Evolutionary conservation across 768 basidiomycete genomes (phyloP).

Genomic region (Hypholoma fasciculare): DNA sequence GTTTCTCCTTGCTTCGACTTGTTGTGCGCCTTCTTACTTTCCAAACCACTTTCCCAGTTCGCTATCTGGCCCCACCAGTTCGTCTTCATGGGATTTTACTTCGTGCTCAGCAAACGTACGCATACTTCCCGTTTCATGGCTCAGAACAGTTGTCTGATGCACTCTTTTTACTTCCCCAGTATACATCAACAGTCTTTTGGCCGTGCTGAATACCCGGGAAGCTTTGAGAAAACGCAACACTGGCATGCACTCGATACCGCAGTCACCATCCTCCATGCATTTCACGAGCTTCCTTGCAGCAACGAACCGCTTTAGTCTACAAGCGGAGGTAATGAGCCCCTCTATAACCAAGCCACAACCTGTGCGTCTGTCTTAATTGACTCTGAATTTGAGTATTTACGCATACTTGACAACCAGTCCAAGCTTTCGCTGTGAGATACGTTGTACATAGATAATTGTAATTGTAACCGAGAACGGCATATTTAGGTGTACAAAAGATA

Average conservation of each 20-base stretch:
- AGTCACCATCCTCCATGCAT: conserved; percentile 21
- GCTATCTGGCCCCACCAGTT: conserved; percentile 27
- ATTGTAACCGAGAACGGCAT: neutral
- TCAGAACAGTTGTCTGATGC: neutral
- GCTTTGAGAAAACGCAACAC: conserved; percentile 21
- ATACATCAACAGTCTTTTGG: conserved; percentile 34
- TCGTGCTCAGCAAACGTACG: conserved; percentile 25
- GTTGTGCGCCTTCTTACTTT: neutral
- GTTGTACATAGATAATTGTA: neutral
- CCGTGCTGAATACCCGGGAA: conserved; percentile 30
- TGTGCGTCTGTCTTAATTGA: conserved; percentile 2
- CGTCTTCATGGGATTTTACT: conserved; percentile 27
- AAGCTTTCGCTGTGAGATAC: too few relatives aligned
- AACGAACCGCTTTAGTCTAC: neutral
- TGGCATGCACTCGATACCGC: conserved; percentile 21
- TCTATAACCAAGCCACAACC: conserved; percentile 10
- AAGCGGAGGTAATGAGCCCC: neutral
- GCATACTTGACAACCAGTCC: neutral
- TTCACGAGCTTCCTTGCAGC: conserved; percentile 10
- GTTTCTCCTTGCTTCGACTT: neutral
- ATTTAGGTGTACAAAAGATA: neutral
- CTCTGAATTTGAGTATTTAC: neutral
- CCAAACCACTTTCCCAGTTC: conserved; percentile 9
- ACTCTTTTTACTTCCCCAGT: conserved; percentile 14
- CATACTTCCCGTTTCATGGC: neutral